A percentile compares a stretch with the other conserved stretches of the same genome.
phyloP scores from a whole-genome alignment of 257 asterid genomes.

The Przewalskia tangutica region DNA sequence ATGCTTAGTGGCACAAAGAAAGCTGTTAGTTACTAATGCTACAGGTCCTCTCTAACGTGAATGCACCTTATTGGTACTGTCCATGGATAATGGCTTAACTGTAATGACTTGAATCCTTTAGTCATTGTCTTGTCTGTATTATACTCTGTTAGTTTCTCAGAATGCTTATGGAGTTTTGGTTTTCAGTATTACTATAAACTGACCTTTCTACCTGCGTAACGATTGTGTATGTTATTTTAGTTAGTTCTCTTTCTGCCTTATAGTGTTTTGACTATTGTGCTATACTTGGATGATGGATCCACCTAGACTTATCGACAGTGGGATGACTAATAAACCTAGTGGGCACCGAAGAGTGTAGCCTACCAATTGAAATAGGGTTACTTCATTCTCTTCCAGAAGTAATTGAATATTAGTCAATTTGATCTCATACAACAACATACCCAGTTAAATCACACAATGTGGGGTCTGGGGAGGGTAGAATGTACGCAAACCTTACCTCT shows the following conservation, averaged over 20 bases:
- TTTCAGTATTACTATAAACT: conserved; percentile 24
- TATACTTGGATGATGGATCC: background rate
- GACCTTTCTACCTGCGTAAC: background rate
- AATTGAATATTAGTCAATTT: no score
- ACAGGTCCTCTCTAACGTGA: conserved; percentile 6
- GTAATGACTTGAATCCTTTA: conserved; percentile 7
- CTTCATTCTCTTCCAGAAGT: no score
- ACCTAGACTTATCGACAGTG: background rate
- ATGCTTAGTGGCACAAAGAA: conserved; percentile 16
- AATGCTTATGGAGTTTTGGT: conserved; percentile 26
- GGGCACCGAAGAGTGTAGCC: no score
- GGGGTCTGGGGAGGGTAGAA: no score
- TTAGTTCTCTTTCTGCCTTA: background rate
- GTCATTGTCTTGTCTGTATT: conserved; percentile 6
- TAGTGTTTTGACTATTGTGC: background rate
- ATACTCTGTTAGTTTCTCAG: conserved; percentile 20
- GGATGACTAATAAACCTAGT: no score
- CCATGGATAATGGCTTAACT: conserved; percentile 8
- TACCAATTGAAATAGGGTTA: no score
- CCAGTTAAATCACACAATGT: no score
- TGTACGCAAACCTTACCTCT: no score
- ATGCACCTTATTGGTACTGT: conserved; percentile 17
- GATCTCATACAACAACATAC: no score
- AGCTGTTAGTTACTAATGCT: conserved; percentile 11
- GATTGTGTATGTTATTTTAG: background rate